A percentile compares a stretch with the other conserved stretches of the same genome.
phyloP scores from a whole-genome alignment of 2,329 filamentous ascomycete species.

The Calonectria leucothoes region DNA sequence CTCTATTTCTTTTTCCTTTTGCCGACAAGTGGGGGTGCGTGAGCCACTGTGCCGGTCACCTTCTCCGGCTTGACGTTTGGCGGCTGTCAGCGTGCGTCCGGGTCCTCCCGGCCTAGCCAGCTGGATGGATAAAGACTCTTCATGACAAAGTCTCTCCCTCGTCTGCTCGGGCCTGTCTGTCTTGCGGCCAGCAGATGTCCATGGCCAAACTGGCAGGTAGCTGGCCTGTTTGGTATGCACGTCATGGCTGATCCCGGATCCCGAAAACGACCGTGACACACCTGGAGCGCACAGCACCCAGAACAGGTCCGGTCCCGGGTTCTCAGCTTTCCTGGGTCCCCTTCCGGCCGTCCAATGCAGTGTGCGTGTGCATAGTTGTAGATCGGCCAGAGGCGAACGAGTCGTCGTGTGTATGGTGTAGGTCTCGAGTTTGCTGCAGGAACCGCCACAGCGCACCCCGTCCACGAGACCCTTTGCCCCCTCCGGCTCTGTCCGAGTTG shows the following conservation, averaged over 20 bases:
- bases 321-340: not conserved
- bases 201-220: constrained; percentile 3
- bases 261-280: constrained; percentile 30
- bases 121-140: constrained; percentile 9
- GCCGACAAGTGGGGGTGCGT: constrained; percentile 34
- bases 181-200: not conserved
- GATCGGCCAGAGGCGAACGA: not conserved
- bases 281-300: constrained; percentile 28
- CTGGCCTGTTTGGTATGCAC: constrained; percentile 13
- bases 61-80: constrained; percentile 23
- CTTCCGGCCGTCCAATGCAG: constrained; percentile 23
- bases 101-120: constrained; percentile 37
- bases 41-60: constrained; percentile 14
- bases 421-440: constrained; percentile 40
- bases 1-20: constrained; percentile 30
- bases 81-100: constrained; percentile 34
- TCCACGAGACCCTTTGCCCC: constrained; percentile 40
- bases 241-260: constrained; percentile 28
- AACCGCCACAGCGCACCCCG: constrained; percentile 38
- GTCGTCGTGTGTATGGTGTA: constrained; percentile 2
- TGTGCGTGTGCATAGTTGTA: not conserved
- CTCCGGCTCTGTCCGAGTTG: constrained; percentile 44
- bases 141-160: not conserved
- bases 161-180: not conserved
- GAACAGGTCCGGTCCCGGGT: constrained; percentile 28